Evolutionary conservation across 768 basidiomycete species (phyloP).

Genomic region (Artomyces pyxidatus): DNA sequence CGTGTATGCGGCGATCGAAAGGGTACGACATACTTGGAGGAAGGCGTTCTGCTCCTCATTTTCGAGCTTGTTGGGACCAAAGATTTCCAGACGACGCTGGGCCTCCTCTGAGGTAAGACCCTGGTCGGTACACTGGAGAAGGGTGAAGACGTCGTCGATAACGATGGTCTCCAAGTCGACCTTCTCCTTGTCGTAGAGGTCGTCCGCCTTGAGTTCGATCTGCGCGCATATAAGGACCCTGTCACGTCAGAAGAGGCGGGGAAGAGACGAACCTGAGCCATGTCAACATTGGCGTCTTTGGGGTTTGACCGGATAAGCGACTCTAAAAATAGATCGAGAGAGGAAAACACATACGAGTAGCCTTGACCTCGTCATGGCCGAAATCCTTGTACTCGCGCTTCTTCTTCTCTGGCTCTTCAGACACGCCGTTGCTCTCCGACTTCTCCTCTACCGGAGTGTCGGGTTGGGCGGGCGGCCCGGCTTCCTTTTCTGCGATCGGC

Average conservation of each 20-base stretch:
- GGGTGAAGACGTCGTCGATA: slow-evolving; percentile 93
- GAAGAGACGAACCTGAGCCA: slow-evolving; percentile 50
- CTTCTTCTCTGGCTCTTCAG: slow-evolving; percentile 31
- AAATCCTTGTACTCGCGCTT: slow-evolving; percentile 89
- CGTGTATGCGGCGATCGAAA: neutral
- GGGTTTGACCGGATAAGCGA: slow-evolving; percentile 6
- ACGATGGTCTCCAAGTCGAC: slow-evolving; percentile 97
- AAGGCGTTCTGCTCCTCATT: slow-evolving; percentile 85
- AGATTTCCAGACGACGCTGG: slow-evolving; percentile 76
- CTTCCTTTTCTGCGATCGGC: slow-evolving; percentile 56
- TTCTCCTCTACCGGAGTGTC: slow-evolving; percentile 23
- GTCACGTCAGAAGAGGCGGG: too few species aligned
- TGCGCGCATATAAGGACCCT: slow-evolving; percentile 13
- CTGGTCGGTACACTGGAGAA: slow-evolving; percentile 81
- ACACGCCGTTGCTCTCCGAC: neutral
- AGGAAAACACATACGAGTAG: slow-evolving; percentile 47
- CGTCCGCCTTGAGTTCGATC: slow-evolving; percentile 89
- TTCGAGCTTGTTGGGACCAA: slow-evolving; percentile 95
- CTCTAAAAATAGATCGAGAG: slow-evolving; percentile 8
- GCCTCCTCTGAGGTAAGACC: slow-evolving; percentile 78
- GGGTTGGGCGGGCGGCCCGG: slow-evolving; percentile 45
- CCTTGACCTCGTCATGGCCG: slow-evolving; percentile 57
- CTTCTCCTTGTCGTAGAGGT: slow-evolving; percentile 97
- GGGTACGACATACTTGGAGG: slow-evolving; percentile 20
- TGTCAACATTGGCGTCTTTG: slow-evolving; percentile 79